A percentile compares a stretch with the other conserved stretches of the same genome.
Evolutionary conservation across 805 yeast genomes (phyloP).

Genomic region (Cyberlindnera xishuangbannaensis): DNA sequence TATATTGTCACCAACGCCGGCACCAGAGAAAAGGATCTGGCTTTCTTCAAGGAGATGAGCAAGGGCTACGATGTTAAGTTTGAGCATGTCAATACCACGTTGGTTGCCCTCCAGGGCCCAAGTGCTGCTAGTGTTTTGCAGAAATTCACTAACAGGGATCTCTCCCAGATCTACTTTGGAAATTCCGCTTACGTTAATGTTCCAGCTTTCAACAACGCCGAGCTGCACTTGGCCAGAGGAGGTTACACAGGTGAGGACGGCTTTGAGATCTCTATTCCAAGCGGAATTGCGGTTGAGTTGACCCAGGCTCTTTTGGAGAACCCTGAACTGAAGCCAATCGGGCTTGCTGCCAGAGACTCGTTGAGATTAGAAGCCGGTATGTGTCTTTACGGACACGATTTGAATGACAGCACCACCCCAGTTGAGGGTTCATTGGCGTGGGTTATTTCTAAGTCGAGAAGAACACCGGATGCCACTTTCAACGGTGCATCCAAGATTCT

Average conservation of each 20-base stretch:
- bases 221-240: conserved; percentile 81
- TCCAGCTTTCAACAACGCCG: conserved; percentile 30
- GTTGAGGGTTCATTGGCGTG: conserved; percentile 85
- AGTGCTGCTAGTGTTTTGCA: conserved; percentile 63
- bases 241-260: conserved; percentile 99
- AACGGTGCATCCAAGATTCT: conserved; percentile 73
- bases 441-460: conserved; percentile 80
- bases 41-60: conserved; percentile 53
- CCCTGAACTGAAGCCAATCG: conserved; percentile 72
- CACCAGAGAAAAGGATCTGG: conserved; percentile 74
- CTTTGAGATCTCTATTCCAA: conserved; percentile 80
- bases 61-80: conserved; percentile 29
- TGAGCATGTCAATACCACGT: conserved; percentile 58
- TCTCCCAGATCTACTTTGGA: conserved; percentile 70
- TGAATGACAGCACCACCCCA: conserved; percentile 75
- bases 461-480: conserved; percentile 45
- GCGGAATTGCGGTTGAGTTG: conserved; percentile 51
- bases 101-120: conserved; percentile 94
- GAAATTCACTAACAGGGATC: conserved; percentile 52
- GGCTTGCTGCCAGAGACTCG: conserved; percentile 97
- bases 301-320: conserved; percentile 51
- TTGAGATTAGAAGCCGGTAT: conserved; percentile 95
- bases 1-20: conserved; percentile 97
- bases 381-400: conserved; percentile 95
- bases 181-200: conserved; percentile 32